Evolutionary conservation across 2,329 filamentous ascomycete genomes (phyloP).

Genomic region (Fusarium redolens): DNA sequence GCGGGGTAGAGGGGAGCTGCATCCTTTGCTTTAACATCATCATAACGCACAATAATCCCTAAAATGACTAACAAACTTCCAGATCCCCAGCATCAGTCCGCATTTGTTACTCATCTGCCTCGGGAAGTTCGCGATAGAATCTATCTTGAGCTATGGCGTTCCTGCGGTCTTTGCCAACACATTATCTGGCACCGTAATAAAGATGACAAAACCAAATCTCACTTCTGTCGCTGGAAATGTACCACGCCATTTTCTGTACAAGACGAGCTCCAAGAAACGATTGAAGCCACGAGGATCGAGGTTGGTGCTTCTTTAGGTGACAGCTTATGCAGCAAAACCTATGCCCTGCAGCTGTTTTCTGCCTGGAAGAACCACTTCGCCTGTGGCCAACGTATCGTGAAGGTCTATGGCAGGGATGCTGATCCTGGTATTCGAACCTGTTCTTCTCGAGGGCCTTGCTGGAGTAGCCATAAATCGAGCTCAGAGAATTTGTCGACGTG

Average conservation of each 20-base stretch:
- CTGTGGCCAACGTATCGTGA: not conserved
- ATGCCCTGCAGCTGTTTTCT: not conserved
- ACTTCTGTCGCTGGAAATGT: constrained; percentile 13
- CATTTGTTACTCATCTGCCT: not conserved
- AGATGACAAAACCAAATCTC: not conserved
- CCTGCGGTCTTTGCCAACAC: constrained; percentile 8
- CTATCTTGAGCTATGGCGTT: constrained; percentile 9
- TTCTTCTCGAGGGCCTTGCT: not conserved
- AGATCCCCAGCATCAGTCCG: not conserved
- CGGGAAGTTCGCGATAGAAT: not conserved
- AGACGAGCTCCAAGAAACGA: not conserved
- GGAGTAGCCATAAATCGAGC: not conserved
- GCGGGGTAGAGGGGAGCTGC: not conserved
- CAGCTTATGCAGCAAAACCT: not conserved
- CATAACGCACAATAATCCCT: not conserved
- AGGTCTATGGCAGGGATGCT: not conserved
- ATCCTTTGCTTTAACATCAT: not conserved
- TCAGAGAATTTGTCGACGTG: too few species aligned
- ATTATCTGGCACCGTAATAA: constrained; percentile 6
- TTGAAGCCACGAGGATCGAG: not conserved
- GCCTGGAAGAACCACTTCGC: not conserved
- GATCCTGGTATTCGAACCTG: not conserved
- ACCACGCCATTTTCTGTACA: constrained; percentile 6
- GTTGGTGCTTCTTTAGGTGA: not conserved
- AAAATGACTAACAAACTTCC: not conserved